Percentiles rank a stretch among this genome's conserved stretches.
These are phyloP conservation scores for Heliamphora pulchella DNA, from an alignment of 179 eudicot species.

Conservation along the genomic window DNA sequence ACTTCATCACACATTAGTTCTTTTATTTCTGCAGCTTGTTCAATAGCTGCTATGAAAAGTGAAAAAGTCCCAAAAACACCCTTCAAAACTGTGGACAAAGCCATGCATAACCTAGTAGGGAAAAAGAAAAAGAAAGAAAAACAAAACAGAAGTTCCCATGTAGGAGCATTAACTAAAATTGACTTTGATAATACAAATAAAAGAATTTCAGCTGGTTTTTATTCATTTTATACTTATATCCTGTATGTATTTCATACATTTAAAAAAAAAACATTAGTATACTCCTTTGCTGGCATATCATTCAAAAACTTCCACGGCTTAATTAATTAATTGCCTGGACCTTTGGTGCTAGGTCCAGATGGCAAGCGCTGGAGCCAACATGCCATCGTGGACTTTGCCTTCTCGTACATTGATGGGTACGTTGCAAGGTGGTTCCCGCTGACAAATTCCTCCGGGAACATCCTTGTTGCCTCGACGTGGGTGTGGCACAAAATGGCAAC, in stretches of 20 bases:
- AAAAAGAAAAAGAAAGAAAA: no score
- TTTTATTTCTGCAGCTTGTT: no score
- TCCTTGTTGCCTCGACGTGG: conserved; percentile 10
- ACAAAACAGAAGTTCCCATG: no score
- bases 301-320: neutral
- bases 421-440: neutral
- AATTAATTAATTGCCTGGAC: conserved; percentile 10
- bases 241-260: neutral
- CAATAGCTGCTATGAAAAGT: no score
- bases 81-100: no score
- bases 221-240: neutral
- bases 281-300: neutral
- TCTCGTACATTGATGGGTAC: conserved; percentile 5
- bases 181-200: no score
- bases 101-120: no score
- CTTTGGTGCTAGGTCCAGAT: conserved; percentile 15
- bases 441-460: neutral
- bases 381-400: conserved; percentile 5
- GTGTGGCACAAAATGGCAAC: neutral
- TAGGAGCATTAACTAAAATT: neutral
- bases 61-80: no score
- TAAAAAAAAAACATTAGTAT: neutral
- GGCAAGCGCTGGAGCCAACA: conserved; percentile 9
- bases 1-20: no score
- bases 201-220: neutral